These are phyloP conservation scores for Apiotrichum veenhuisii DNA, from an alignment of 1,284 basidiomycete species.

Conservation along the genomic window DNA sequence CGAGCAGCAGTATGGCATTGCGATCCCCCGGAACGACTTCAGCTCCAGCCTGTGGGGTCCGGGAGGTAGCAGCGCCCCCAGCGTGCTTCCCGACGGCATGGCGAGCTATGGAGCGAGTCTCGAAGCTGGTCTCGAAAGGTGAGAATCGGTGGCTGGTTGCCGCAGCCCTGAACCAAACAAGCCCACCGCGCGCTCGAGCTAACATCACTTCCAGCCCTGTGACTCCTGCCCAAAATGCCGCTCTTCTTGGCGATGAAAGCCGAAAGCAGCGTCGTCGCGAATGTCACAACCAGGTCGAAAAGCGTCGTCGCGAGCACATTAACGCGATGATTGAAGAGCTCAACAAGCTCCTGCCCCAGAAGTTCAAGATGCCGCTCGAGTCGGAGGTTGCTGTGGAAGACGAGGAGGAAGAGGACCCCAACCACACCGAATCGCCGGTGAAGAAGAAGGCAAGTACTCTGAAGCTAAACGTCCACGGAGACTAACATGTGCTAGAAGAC, in stretches of 20 bases:
- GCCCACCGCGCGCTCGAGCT: background rate
- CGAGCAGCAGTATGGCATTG: constrained; percentile 24
- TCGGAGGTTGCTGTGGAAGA: constrained; percentile 30
- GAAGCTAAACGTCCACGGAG: background rate
- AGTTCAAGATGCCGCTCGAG: constrained; percentile 27
- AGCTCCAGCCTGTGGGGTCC: constrained; percentile 15
- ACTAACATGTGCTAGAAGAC: constrained; percentile 20
- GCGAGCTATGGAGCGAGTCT: constrained; percentile 25
- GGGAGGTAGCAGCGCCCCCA: constrained; percentile 27
- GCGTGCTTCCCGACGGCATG: constrained; percentile 21
- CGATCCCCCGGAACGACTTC: constrained; percentile 26
- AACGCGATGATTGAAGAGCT: constrained; percentile 49
- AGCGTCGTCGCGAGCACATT: constrained; percentile 46
- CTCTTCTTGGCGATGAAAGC: constrained; percentile 28
- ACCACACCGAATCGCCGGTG: constrained; percentile 13
- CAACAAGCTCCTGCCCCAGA: constrained; percentile 34
- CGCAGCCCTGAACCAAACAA: no score
- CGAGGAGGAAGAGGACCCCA: constrained; percentile 39
- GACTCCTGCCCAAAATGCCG: constrained; percentile 32
- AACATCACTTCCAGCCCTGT: constrained; percentile 26
- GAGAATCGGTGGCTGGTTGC: no score
- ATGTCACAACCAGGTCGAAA: constrained; percentile 48
- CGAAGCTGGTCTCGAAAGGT: constrained; percentile 27
- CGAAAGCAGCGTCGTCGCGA: constrained; percentile 44
- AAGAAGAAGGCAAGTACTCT: constrained; percentile 34